A percentile compares a stretch with the other conserved stretches of the same genome.
These are phyloP conservation scores for Dalbergia cochinchinensis DNA, from an alignment of 306 rosid species.

Conservation along the genomic window DNA sequence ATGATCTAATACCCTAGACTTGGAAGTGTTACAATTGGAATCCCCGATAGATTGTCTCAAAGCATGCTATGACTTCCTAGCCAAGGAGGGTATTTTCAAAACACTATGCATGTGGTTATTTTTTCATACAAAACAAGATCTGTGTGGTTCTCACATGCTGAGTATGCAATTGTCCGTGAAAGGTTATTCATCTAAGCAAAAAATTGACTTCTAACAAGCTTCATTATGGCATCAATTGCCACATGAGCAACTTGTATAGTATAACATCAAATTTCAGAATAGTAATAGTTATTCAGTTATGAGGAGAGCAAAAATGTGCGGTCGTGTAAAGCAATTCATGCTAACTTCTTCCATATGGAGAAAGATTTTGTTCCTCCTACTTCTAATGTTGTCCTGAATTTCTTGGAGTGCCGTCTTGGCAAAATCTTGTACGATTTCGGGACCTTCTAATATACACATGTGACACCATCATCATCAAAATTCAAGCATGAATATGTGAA, in stretches of 20 bases:
- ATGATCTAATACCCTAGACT: neutral
- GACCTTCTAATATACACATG: too few relatives aligned
- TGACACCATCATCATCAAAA: too few relatives aligned
- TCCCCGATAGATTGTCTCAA: neutral
- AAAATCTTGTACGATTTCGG: conserved; percentile 87
- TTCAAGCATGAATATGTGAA: too few relatives aligned
- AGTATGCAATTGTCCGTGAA: neutral
- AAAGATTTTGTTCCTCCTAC: conserved; percentile 93
- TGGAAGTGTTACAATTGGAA: neutral
- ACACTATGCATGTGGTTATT: too few relatives aligned
- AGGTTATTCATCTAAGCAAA: neutral
- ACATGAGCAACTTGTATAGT: neutral
- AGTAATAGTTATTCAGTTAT: neutral
- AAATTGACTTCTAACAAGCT: neutral
- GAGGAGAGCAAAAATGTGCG: neutral
- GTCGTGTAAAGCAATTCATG: neutral
- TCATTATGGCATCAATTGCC: neutral
- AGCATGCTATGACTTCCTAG: neutral
- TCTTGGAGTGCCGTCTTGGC: conserved; percentile 90
- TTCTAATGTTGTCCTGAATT: conserved; percentile 88
- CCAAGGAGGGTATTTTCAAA: too few relatives aligned
- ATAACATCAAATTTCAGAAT: neutral
- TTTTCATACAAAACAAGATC: neutral
- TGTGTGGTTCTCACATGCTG: neutral
- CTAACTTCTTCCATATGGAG: conserved; percentile 96